Conservation (phyloP, 129 eudicot species). For the Chrysanthemum lavandulifolium region DNA sequence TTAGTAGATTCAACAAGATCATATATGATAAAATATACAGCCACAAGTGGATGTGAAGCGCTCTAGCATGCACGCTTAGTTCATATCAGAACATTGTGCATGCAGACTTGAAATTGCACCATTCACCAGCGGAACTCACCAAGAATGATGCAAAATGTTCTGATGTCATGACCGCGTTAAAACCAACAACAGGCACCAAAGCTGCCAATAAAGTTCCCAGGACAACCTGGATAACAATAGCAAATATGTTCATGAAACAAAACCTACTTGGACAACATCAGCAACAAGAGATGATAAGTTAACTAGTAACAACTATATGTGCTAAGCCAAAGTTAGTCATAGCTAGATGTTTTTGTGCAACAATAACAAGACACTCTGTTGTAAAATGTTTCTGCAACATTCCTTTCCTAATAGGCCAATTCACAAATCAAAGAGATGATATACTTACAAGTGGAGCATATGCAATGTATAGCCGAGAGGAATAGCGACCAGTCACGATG, state of each 20-base stretch:
- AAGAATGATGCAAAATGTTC: conserved; percentile 97
- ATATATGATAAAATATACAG: conserved; percentile 11
- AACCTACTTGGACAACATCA: conserved; percentile 15
- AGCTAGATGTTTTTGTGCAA: not conserved
- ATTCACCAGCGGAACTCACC: conserved; percentile 48
- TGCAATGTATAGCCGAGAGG: conserved; percentile 90
- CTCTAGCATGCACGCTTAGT: no score
- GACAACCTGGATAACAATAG: conserved; percentile 59
- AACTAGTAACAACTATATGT: not conserved
- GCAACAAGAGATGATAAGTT: conserved; percentile 1
- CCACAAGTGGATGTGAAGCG: not conserved
- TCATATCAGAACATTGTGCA: not conserved
- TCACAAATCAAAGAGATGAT: no score
- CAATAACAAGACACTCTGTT: not conserved
- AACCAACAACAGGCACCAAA: conserved; percentile 97
- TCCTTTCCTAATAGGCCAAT: no score
- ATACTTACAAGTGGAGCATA: no score
- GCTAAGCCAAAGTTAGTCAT: conserved; percentile 1
- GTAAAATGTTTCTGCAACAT: not conserved
- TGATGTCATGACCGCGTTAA: conserved; percentile 97
- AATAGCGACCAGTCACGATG: conserved; percentile 94
- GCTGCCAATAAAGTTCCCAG: conserved; percentile 94
- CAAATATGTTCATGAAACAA: conserved; percentile 8
- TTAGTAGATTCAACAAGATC: not conserved
- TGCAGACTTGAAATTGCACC: conserved; percentile 4